Evolutionary conservation across 129 eudicot species (phyloP).

Genomic region (Chrysanthemum seticuspe): DNA sequence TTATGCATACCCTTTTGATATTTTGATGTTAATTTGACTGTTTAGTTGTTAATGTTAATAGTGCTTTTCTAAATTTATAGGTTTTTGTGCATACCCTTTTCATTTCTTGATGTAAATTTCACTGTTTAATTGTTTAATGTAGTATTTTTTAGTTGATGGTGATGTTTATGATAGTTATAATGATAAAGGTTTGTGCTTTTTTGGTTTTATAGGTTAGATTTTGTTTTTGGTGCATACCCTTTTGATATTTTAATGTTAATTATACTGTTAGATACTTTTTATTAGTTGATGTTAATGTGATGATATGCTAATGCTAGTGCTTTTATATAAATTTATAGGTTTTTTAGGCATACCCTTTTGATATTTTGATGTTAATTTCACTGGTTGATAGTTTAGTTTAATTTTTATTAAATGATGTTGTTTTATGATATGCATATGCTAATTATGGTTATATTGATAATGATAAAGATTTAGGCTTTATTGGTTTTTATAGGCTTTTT

Average conservation of each 20-base stretch:
- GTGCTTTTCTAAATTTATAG: too few species aligned
- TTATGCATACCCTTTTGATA: too few species aligned
- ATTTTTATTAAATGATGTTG: background rate
- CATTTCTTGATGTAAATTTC: too few species aligned
- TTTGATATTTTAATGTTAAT: conserved; percentile 3
- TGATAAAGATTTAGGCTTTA: background rate
- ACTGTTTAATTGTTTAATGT: too few species aligned
- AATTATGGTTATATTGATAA: background rate
- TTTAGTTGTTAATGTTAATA: too few species aligned
- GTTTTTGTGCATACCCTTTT: too few species aligned
- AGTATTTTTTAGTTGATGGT: too few species aligned
- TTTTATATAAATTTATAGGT: background rate
- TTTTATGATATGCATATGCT: too few species aligned
- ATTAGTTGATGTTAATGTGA: background rate
- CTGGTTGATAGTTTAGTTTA: background rate
- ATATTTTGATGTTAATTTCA: background rate
- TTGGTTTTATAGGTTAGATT: too few species aligned
- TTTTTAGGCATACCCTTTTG: background rate
- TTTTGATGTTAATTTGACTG: too few species aligned
- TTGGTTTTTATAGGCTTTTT: background rate
- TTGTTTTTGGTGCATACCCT: background rate
- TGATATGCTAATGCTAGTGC: background rate
- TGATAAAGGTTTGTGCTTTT: too few species aligned
- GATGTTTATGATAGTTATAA: too few species aligned
- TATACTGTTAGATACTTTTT: background rate